Conservation (phyloP, 305 asterid species). For the Rubia balearica region DNA sequence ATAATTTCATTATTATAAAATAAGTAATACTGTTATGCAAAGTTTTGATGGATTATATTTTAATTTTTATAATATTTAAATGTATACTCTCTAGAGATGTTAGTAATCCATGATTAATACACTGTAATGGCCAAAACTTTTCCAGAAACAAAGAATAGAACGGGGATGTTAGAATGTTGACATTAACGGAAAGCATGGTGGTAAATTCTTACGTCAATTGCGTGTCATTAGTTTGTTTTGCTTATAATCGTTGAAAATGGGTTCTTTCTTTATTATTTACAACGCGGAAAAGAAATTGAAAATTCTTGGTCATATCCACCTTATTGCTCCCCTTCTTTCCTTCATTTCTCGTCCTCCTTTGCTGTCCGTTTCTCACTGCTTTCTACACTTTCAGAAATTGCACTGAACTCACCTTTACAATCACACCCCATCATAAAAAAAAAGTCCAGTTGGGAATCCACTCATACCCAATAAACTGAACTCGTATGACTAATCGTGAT, state of each 20-base stretch:
- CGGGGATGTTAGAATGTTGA: not conserved
- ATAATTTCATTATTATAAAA: no score
- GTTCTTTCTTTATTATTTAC: not conserved
- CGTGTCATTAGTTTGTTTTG: not conserved
- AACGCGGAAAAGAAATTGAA: slow-evolving; percentile 35
- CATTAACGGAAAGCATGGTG: not conserved
- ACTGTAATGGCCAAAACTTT: not conserved
- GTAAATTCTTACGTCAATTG: not conserved
- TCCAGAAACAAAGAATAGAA: not conserved
- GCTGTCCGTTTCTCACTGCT: slow-evolving; percentile 8
- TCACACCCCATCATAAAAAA: not conserved
- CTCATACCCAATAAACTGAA: not conserved
- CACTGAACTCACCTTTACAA: not conserved
- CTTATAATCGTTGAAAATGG: not conserved
- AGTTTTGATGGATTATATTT: no score
- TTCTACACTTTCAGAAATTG: not conserved
- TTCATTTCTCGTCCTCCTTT: slow-evolving; percentile 12
- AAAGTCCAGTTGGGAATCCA: not conserved
- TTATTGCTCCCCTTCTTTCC: slow-evolving; percentile 2
- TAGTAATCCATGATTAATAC: not conserved
- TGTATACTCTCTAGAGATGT: no score
- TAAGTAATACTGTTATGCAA: no score
- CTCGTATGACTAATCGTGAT: no score
- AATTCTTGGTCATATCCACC: slow-evolving; percentile 24
- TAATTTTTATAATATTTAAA: no score